Evolutionary conservation across 495 filamentous ascomycete species (phyloP).

Genomic region (Podospora fimiseda): DNA sequence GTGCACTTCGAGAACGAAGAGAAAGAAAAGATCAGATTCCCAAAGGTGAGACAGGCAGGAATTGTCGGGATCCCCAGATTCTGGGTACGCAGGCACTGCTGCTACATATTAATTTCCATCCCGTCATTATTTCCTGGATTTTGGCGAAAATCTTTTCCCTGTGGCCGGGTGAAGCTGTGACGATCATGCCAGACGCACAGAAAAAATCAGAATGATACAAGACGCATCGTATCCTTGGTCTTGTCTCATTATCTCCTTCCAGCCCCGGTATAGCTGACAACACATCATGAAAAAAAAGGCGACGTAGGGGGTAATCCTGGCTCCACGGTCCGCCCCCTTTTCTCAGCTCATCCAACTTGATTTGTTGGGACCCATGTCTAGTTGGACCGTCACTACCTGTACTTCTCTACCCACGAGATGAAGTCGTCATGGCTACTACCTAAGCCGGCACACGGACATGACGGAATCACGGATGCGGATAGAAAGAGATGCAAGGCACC

Average conservation of each 20-base stretch:
- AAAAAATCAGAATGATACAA: neutral
- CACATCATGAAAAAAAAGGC: neutral
- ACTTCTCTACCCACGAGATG: too few relatives aligned
- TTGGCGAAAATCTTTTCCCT: neutral
- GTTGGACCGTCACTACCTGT: too few relatives aligned
- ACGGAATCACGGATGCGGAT: too few relatives aligned
- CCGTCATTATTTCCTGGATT: neutral
- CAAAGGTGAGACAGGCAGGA: neutral
- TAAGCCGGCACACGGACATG: neutral
- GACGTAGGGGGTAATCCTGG: neutral
- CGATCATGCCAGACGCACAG: neutral
- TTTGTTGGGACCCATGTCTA: too few relatives aligned
- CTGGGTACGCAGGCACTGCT: conserved; percentile 6
- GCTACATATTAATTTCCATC: conserved; percentile 11
- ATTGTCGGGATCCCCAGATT: neutral
- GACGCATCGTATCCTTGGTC: neutral
- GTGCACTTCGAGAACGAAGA: neutral
- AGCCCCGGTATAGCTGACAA: neutral
- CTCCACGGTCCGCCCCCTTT: too few relatives aligned
- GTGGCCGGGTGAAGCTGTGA: neutral
- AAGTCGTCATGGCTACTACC: neutral
- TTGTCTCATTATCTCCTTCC: neutral
- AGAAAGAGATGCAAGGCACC: too few relatives aligned
- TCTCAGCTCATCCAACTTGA: too few relatives aligned
- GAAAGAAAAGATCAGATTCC: neutral